Percentiles rank a stretch among this genome's conserved stretches.
Evolutionary conservation across 2,329 filamentous ascomycete species (phyloP).

Genomic region (Cadophora gregata): DNA sequence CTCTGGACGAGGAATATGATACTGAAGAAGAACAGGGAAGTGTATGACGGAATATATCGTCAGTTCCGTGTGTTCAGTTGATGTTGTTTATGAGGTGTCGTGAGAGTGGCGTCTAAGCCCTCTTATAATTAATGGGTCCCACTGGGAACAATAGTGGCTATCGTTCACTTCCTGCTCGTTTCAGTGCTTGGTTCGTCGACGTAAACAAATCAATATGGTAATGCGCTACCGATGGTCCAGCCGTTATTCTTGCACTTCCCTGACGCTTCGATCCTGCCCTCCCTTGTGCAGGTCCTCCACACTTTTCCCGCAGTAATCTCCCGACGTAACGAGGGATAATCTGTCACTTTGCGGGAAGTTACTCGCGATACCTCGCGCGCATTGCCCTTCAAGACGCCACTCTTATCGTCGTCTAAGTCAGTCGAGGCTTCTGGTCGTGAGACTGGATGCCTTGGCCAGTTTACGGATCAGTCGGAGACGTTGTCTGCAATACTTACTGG

Average conservation of each 20-base stretch:
- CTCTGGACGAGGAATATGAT: not conserved
- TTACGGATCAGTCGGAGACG: slow-evolving; percentile 28
- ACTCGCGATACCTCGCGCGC: slow-evolving; percentile 38
- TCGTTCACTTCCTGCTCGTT: slow-evolving; percentile 7
- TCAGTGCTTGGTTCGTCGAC: slow-evolving; percentile 21
- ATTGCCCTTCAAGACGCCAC: slow-evolving; percentile 24
- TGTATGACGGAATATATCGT: slow-evolving; percentile 5
- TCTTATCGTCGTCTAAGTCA: slow-evolving; percentile 38
- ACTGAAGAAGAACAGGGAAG: not conserved
- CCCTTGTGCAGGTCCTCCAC: slow-evolving; percentile 41
- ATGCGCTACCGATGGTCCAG: slow-evolving; percentile 38
- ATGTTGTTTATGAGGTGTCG: not conserved
- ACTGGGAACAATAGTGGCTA: slow-evolving; percentile 5
- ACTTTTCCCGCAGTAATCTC: slow-evolving; percentile 37
- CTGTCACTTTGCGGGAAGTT: slow-evolving; percentile 35
- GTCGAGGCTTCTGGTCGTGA: slow-evolving; percentile 29
- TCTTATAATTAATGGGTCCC: slow-evolving; percentile 17
- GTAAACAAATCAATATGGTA: slow-evolving; percentile 39
- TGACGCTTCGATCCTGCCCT: slow-evolving; percentile 38
- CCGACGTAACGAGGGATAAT: slow-evolving; percentile 33
- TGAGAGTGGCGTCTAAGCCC: slow-evolving; percentile 18
- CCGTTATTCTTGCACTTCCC: slow-evolving; percentile 41
- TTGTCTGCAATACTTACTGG: slow-evolving; percentile 27
- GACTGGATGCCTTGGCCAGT: slow-evolving; percentile 30
- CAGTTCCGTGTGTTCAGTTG: not conserved